Evolutionary conservation across 768 basidiomycete species (phyloP).

Genomic region (Leucosporidium scottii): DNA sequence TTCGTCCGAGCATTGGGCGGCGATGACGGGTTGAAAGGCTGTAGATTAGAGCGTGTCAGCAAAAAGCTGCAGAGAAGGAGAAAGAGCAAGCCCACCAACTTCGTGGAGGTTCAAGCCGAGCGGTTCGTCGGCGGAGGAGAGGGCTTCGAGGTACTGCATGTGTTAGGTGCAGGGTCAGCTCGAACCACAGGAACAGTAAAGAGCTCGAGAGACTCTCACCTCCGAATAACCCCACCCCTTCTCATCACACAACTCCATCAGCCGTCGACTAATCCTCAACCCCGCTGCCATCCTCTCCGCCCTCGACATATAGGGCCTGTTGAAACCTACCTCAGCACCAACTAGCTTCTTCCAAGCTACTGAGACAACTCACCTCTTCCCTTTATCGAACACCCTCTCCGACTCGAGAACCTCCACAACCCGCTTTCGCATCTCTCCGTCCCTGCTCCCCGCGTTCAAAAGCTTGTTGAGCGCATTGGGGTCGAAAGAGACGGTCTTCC

Average conservation of each 20-base stretch:
- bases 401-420: constrained; percentile 4
- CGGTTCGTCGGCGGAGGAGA: constrained; percentile 51
- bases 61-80: not conserved
- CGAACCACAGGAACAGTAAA: not conserved
- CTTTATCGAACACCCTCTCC: constrained; percentile 19
- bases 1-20: constrained; percentile 54
- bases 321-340: not conserved
- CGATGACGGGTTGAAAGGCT: constrained; percentile 62
- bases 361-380: constrained; percentile 2
- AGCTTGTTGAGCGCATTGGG: not conserved
- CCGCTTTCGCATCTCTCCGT: not conserved
- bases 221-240: constrained; percentile 39
- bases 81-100: constrained; percentile 10
- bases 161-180: not conserved
- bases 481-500: constrained; percentile 11
- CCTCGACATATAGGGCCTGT: constrained; percentile 42
- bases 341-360: not conserved
- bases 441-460: not conserved
- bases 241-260: constrained; percentile 55
- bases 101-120: constrained; percentile 50
- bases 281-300: constrained; percentile 55
- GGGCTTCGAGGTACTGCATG: constrained; percentile 47
- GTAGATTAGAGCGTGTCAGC: constrained; percentile 37
- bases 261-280: constrained; percentile 51
- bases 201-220: not conserved